Evolutionary conservation across 257 asterid species (phyloP), one percentile per base, ranked within the genome.

Genomic region (Nicotiana obtusifolia): DNA sequence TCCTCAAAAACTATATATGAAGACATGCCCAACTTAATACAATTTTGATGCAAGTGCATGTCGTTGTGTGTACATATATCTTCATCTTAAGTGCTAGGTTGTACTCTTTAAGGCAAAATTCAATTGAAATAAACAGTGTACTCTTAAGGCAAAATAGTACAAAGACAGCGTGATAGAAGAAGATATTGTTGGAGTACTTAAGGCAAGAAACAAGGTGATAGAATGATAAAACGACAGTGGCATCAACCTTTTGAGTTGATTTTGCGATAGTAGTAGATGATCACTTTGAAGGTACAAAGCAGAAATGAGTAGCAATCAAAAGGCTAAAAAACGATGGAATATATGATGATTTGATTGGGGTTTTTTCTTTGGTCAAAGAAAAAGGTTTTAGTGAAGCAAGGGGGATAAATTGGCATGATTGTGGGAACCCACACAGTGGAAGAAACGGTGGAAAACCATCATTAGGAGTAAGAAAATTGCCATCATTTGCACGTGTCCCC

Each of bases 391-490:
- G 80, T 81, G 86, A 19, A 37, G 44, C 10, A 64, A 41, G 49
- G 49, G 13, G 19, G 35, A 16, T 19, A 44, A 57, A 54, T 76
- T 81, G 85, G 84, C 81, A 87, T 84, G 83, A 78, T 80, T 9
- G 81, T 82, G 87, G 82, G 93, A 71, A 30, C 92, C 95, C 91
- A 89, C 88, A 87, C 85, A 87, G 93, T 92, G 95, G 94, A 88
- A 83, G 81, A 90, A 91, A 86, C 94, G 94, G 94, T 92, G 97
- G 92, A 81, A 90, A 69, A 53, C 85, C 89, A 92, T 90, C 93
- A 90, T 90, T 87, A 82, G 75, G 13, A 4, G 41, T 24, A 61
- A 81, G 80, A 65, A 80, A 86, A 78, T 80, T 84, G 78, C 64
- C 75, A 87, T 86, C 90, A 84, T 89, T 83, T 81, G 84, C 94